These are phyloP conservation scores for Kodamaea fungicola DNA, from an alignment of 1,139 yeast genomes.

Conservation along the genomic window DNA sequence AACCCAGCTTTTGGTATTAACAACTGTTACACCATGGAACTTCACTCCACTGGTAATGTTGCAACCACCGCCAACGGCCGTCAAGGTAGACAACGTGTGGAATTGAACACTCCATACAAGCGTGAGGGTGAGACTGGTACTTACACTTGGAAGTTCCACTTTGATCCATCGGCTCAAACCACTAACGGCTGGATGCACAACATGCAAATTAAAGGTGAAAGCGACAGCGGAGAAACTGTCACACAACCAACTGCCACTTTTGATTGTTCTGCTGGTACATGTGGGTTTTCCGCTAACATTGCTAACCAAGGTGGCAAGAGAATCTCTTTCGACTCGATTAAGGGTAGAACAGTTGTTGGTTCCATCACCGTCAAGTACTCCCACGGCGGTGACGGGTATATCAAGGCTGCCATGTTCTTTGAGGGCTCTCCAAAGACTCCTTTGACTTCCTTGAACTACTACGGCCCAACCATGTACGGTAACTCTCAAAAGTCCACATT, in stretches of 20 bases:
- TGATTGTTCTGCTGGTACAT: neutral
- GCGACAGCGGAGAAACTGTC: neutral
- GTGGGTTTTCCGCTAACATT: neutral
- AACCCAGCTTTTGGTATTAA: neutral
- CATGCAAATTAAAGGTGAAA: neutral
- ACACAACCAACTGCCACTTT: neutral
- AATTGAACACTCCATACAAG: neutral
- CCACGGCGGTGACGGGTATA: neutral
- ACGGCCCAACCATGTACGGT: neutral
- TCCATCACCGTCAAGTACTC: neutral
- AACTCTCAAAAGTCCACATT: neutral
- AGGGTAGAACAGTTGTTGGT: neutral
- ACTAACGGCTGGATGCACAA: neutral
- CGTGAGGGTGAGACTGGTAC: neutral
- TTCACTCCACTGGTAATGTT: neutral
- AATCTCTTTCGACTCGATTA: neutral
- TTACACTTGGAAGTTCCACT: neutral
- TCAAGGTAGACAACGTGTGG: neutral
- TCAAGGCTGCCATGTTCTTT: neutral
- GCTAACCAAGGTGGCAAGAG: neutral
- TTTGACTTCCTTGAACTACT: neutral
- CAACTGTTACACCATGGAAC: neutral
- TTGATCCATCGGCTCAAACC: neutral
- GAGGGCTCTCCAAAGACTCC: neutral
- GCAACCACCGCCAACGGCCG: neutral